These are phyloP conservation scores for Tricholoma bakamatsutake DNA, from an alignment of 768 basidiomycete species.

Conservation along the genomic window DNA sequence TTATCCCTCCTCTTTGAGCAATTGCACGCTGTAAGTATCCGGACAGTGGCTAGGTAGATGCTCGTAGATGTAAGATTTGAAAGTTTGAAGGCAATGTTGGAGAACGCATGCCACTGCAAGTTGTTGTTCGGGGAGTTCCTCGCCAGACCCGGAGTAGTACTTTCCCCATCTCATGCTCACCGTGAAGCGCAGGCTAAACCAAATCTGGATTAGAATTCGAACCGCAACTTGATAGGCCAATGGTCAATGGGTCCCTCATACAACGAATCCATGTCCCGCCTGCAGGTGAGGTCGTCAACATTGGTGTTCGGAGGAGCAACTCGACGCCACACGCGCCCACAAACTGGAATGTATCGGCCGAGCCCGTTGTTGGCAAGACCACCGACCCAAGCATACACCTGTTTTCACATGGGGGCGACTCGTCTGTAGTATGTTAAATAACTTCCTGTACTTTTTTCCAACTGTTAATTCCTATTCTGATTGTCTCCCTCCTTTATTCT, in stretches of 20 bases:
- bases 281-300: not conserved
- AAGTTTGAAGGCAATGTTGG: not conserved
- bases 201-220: too few species aligned
- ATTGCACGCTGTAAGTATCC: too few species aligned
- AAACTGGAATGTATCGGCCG: not conserved
- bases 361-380: not conserved
- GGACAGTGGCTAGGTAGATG: too few species aligned
- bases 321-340: not conserved
- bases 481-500: not conserved
- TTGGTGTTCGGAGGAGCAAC: not conserved
- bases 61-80: not conserved
- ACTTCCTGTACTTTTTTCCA: not conserved
- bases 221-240: too few species aligned
- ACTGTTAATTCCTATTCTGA: not conserved
- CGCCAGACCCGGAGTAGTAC: not conserved
- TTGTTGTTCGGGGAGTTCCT: not conserved
- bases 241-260: not conserved
- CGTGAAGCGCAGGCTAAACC: not conserved
- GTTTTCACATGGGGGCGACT: not conserved
- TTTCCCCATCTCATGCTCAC: not conserved
- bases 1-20: too few species aligned
- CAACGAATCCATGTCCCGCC: not conserved
- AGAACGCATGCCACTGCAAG: not conserved
- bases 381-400: not conserved
- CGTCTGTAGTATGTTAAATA: not conserved